Percentiles rank a stretch among this genome's conserved stretches.
phyloP scores from a whole-genome alignment of 2,329 filamentous ascomycete genomes.

The Phialophora macrospora region DNA sequence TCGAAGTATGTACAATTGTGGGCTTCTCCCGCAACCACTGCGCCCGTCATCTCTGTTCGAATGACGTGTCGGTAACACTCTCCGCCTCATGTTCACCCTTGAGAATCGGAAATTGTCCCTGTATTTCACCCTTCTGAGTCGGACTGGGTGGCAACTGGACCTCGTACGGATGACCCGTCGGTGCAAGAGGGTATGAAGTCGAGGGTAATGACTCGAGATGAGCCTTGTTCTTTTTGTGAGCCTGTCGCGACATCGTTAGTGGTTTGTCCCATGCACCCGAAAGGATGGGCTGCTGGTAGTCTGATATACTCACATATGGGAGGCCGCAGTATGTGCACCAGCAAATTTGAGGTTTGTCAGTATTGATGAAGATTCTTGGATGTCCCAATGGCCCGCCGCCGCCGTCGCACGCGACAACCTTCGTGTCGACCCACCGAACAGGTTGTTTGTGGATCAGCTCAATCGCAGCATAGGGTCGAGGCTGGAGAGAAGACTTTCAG shows the following conservation, averaged over 20 bases:
- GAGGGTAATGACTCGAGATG: slow-evolving; percentile 80
- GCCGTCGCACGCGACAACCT: slow-evolving; percentile 84
- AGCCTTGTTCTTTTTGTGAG: slow-evolving; percentile 84
- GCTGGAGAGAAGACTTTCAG: slow-evolving; percentile 59
- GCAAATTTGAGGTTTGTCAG: slow-evolving; percentile 93
- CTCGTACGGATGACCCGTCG: slow-evolving; percentile 64
- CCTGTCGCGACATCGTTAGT: slow-evolving; percentile 59
- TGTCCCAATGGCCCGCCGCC: slow-evolving; percentile 90
- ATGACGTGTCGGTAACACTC: slow-evolving; percentile 19
- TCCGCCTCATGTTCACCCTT: slow-evolving; percentile 36
- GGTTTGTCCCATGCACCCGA: background rate
- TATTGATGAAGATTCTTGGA: slow-evolving; percentile 95
- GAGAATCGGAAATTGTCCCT: slow-evolving; percentile 36
- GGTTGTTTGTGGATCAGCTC: slow-evolving; percentile 95
- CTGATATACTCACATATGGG: slow-evolving; percentile 73
- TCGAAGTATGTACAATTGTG: slow-evolving; percentile 17
- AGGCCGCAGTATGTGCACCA: slow-evolving; percentile 90
- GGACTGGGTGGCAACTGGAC: slow-evolving; percentile 59
- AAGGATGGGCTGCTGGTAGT: background rate
- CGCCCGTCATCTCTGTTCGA: slow-evolving; percentile 31
- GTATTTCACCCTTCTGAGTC: slow-evolving; percentile 36
- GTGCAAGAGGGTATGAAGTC: slow-evolving; percentile 78
- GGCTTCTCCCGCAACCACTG: background rate
- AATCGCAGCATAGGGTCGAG: slow-evolving; percentile 86
- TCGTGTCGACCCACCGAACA: slow-evolving; percentile 85